Conservation (phyloP, 495 filamentous ascomycete genomes). For the Chaetomium cochliodes region DNA sequence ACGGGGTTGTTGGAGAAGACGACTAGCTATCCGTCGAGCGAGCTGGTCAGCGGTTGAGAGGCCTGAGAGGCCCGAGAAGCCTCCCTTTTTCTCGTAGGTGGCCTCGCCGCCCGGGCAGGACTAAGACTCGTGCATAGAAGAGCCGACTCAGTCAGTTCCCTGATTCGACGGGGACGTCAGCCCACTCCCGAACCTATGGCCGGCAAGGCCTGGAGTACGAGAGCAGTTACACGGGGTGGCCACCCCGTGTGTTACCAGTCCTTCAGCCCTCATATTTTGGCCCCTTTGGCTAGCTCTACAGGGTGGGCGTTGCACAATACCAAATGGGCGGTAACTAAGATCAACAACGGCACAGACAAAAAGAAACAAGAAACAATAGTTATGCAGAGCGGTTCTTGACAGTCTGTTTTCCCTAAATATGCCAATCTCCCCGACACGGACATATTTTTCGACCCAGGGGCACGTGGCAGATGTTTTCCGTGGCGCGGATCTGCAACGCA, state of each 20-base stretch:
- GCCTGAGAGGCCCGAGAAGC: background rate
- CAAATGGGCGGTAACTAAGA: no score
- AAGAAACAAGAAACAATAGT: no score
- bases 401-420: no score
- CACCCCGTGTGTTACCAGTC: background rate
- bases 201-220: background rate
- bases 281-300: background rate
- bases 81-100: background rate
- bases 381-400: no score
- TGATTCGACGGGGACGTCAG: background rate
- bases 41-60: slow-evolving; percentile 34
- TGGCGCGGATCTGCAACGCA: background rate
- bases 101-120: background rate
- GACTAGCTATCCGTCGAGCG: slow-evolving; percentile 29
- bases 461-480: background rate
- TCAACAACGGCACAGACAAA: no score
- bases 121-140: background rate
- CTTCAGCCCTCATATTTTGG: no score
- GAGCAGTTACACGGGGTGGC: background rate
- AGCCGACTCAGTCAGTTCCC: background rate
- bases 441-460: no score
- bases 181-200: background rate
- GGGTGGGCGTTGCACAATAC: no score
- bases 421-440: no score
- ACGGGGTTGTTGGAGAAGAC: slow-evolving; percentile 30